Base-by-base conservation (phyloP, 2,329 filamentous ascomycete species). In the Lasiodiplodia citricola region DNA sequence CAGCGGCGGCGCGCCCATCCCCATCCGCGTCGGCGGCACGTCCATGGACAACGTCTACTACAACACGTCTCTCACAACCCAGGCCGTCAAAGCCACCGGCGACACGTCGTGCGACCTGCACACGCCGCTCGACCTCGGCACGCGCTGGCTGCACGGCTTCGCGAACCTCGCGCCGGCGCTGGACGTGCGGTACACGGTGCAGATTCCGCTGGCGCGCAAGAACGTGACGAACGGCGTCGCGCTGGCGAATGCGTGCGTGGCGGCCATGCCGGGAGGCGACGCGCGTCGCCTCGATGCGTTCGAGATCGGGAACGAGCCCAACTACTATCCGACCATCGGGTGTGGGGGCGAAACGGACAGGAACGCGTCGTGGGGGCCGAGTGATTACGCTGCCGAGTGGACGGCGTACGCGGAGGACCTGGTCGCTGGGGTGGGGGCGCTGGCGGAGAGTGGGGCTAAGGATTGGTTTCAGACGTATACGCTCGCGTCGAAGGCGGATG, bases 291-390 rank as follows among this genome's bases (percentile, higher is more conserved):
- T 58, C 10, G 55, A 58, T 18, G 21, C 10, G 2, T 21, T 58
- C 55, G 55, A 58, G 55, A 58, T 58, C 21, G 55, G 55, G 5
- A 58, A 58, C n/a, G 55, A 58, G 55, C 55, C 55, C 1, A 58
- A 41, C n/a, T 58, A 23, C 31, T 58, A 58, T 4, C 10, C 31
- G 3, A 38, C 31, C 31, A 35, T 35, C 31, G 31, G 31, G 31
- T 38, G 35, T 6, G 35, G 21, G 0, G 21, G 6, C 10, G 1
- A 3, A 0, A 38, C 10, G 4, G 55, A 58, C 23, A 25, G 55
- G 35, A 2, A 3, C 1, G 3, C 2, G 5, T 4, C 5, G 4
- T 58, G 35, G 35, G 35, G 55, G 11, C 55, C 55, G 55, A 3
- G 2, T 4, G 35, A 58, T 11, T 58, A 58, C 8, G 55, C 55